Conservation (phyloP, 139 green algal species). For the Picochlorum sp. region DNA sequence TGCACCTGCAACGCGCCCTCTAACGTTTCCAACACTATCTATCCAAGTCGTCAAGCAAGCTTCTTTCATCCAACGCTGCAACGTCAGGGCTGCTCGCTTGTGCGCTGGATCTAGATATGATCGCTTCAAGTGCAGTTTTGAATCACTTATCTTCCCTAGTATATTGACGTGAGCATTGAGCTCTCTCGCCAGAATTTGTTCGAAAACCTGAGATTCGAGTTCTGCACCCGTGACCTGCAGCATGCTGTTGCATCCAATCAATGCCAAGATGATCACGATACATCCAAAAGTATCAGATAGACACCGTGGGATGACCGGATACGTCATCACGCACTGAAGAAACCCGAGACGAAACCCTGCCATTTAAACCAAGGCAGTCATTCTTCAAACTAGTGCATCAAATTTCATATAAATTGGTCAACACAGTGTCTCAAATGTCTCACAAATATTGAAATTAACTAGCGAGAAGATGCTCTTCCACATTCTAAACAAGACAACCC, state of each 20-base stretch:
- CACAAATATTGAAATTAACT: too few species aligned
- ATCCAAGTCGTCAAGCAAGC: slow-evolving; percentile 62
- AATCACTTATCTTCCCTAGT: slow-evolving; percentile 55
- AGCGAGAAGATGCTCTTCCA: too few species aligned
- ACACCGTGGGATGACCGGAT: too few species aligned
- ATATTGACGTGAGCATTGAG: slow-evolving; percentile 48
- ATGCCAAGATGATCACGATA: too few species aligned
- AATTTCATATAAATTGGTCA: too few species aligned
- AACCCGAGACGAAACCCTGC: too few species aligned
- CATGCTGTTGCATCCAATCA: not conserved
- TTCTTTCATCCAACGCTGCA: slow-evolving; percentile 57
- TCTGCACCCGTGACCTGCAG: not conserved
- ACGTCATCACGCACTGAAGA: too few species aligned
- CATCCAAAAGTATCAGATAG: too few species aligned
- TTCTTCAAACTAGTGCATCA: too few species aligned
- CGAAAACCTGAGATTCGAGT: not conserved
- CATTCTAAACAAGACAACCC: too few species aligned
- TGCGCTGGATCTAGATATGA: slow-evolving; percentile 65
- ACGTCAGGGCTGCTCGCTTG: slow-evolving; percentile 35
- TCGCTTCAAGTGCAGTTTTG: slow-evolving; percentile 36
- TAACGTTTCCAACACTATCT: slow-evolving; percentile 77
- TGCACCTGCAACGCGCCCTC: slow-evolving; percentile 37
- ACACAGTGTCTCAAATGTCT: too few species aligned
- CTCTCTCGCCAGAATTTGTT: slow-evolving; percentile 36
- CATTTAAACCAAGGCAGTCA: too few species aligned